Conservation (phyloP, 225 moss, liverwort and hornwort species). For the Climacium dendroides region DNA sequence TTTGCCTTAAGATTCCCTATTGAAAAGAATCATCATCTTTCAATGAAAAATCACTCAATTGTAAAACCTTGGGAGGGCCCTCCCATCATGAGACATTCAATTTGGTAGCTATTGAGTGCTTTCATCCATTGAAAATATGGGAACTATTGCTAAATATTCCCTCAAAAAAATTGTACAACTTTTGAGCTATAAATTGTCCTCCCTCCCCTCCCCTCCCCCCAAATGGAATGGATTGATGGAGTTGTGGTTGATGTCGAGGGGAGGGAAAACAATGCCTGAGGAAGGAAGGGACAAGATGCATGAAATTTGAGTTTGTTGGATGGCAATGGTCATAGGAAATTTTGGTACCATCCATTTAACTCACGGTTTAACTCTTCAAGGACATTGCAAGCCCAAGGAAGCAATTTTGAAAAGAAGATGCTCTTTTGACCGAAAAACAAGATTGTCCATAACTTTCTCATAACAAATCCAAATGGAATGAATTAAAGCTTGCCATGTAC, state of each 20-base stretch:
- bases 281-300: no score
- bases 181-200: background rate
- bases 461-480: no score
- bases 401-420: background rate
- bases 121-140: background rate
- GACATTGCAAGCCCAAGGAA: background rate
- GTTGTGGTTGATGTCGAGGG: fast-evolving
- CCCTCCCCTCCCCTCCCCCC: fast-evolving
- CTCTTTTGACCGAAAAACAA: no score
- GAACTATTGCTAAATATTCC: fast-evolving
- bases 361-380: background rate
- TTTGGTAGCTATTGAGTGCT: background rate
- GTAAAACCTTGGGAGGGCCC: no score
- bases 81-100: no score
- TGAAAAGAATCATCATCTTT: no score
- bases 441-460: no score
- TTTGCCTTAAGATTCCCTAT: no score
- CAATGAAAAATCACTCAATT: no score
- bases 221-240: fast-evolving
- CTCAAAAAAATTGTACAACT: background rate
- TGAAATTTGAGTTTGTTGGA: background rate
- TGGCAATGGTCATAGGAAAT: background rate
- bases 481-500: no score
- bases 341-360: background rate
- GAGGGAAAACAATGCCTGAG: fast-evolving